A percentile compares a stretch with the other conserved stretches of the same genome.
Evolutionary conservation across 108 stramenopile species (phyloP).

Genomic region (Chaetoceros tenuissimus): DNA sequence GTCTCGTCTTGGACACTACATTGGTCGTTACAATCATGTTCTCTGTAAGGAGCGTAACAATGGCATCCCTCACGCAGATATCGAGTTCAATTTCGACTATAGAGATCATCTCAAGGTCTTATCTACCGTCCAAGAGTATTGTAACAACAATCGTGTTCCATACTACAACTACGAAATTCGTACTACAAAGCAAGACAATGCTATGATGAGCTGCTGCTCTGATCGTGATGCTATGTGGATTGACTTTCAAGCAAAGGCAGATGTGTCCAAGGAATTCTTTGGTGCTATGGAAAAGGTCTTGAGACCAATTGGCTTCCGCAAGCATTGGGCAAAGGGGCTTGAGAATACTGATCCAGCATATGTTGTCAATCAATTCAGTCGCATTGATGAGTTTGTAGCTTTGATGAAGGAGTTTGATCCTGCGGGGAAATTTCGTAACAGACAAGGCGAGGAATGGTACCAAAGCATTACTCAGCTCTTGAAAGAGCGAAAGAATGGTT

Average conservation of each 20-base stretch:
- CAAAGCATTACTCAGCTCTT: background rate
- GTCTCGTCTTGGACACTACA: slow-evolving; percentile 3
- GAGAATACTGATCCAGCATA: slow-evolving; percentile 9
- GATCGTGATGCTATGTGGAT: slow-evolving; percentile 10
- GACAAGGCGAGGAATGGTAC: slow-evolving; percentile 5
- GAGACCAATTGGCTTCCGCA: slow-evolving; percentile 7
- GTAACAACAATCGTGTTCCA: slow-evolving; percentile 4
- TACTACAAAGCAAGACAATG: slow-evolving; percentile 11
- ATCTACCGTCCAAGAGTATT: background rate
- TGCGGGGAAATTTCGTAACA: slow-evolving; percentile 13
- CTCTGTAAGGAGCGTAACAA: slow-evolving; percentile 15
- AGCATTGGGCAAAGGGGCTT: slow-evolving; percentile 16
- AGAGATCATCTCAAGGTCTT: slow-evolving; percentile 4
- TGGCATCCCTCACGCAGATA: slow-evolving; percentile 14
- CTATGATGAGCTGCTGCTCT: slow-evolving; percentile 12
- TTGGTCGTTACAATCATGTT: slow-evolving; percentile 12
- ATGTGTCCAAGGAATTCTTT: slow-evolving; percentile 8
- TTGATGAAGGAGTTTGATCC: slow-evolving; percentile 8
- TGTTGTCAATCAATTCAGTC: slow-evolving; percentile 5
- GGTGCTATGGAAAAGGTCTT: slow-evolving; percentile 4
- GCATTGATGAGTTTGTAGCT: background rate
- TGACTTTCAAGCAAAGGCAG: slow-evolving; percentile 15
- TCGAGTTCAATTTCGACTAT: slow-evolving; percentile 13
- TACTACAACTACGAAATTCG: slow-evolving; percentile 16
- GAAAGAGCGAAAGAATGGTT: background rate